A percentile compares a stretch with the other conserved stretches of the same genome.
Conservation (phyloP, 257 asterid species). For the Coffea eugenioides region DNA sequence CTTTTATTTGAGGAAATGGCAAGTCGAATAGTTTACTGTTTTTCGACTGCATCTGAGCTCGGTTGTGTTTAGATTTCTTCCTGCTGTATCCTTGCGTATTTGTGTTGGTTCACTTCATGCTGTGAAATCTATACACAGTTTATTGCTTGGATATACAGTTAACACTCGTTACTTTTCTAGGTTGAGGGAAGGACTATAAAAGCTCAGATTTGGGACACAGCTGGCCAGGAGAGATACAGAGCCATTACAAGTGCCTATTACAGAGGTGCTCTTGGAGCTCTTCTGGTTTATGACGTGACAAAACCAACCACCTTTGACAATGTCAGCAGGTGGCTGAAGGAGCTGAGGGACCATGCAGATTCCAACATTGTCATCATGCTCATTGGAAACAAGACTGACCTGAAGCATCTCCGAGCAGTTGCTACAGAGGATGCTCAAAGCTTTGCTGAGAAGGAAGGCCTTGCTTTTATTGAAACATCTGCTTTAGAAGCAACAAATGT, state of each 20-base stretch:
- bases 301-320: slow-evolving; percentile 90
- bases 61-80: background rate
- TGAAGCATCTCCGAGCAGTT: slow-evolving; percentile 88
- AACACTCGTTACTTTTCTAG: slow-evolving; percentile 18
- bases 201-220: slow-evolving; percentile 99
- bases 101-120: background rate
- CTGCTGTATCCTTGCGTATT: background rate
- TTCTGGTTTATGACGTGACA: slow-evolving; percentile 86
- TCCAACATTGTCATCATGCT: slow-evolving; percentile 88
- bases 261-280: slow-evolving; percentile 95
- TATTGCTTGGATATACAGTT: background rate
- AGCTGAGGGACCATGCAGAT: slow-evolving; percentile 91
- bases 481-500: slow-evolving; percentile 89
- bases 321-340: slow-evolving; percentile 93
- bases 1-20: background rate
- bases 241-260: slow-evolving; percentile 97
- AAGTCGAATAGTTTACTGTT: background rate
- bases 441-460: slow-evolving; percentile 84
- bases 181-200: slow-evolving; percentile 93
- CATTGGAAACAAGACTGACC: slow-evolving; percentile 85
- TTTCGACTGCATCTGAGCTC: background rate
- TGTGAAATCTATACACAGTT: background rate
- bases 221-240: slow-evolving; percentile 97
- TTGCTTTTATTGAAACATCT: slow-evolving; percentile 84
- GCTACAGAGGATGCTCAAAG: slow-evolving; percentile 93